These are phyloP conservation scores for Parasitella parasitica DNA, from an alignment of 371 early-diverging fungal genomes.

Conservation along the genomic window DNA sequence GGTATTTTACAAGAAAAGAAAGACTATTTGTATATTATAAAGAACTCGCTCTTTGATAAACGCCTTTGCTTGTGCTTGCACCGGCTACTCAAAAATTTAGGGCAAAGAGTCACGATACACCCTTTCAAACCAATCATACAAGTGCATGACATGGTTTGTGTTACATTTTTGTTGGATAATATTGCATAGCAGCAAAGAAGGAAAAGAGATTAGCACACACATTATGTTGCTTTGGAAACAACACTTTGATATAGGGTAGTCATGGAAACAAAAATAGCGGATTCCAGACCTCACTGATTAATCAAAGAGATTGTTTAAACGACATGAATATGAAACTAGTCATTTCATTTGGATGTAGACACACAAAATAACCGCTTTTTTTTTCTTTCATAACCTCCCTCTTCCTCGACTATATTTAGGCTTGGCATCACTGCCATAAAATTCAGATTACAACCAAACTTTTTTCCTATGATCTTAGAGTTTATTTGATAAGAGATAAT, in stretches of 20 bases:
- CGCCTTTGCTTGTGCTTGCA: background rate
- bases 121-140: background rate
- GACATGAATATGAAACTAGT: too few species aligned
- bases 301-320: too few species aligned
- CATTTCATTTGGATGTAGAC: too few species aligned
- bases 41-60: background rate
- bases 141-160: background rate
- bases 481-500: background rate
- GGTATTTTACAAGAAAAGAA: background rate
- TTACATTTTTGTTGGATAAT: slow-evolving; percentile 1
- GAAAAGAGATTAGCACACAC: too few species aligned
- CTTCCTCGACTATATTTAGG: too few species aligned
- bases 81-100: background rate
- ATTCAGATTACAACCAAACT: too few species aligned
- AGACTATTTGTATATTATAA: background rate
- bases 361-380: too few species aligned
- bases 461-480: too few species aligned
- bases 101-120: background rate
- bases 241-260: background rate
- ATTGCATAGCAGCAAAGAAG: background rate
- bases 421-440: too few species aligned
- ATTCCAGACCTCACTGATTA: too few species aligned
- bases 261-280: background rate
- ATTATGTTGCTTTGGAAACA: background rate
- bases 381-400: too few species aligned